phyloP scores from a whole-genome alignment of 495 filamentous ascomycete species.

The Mycothermus thermophilus region DNA sequence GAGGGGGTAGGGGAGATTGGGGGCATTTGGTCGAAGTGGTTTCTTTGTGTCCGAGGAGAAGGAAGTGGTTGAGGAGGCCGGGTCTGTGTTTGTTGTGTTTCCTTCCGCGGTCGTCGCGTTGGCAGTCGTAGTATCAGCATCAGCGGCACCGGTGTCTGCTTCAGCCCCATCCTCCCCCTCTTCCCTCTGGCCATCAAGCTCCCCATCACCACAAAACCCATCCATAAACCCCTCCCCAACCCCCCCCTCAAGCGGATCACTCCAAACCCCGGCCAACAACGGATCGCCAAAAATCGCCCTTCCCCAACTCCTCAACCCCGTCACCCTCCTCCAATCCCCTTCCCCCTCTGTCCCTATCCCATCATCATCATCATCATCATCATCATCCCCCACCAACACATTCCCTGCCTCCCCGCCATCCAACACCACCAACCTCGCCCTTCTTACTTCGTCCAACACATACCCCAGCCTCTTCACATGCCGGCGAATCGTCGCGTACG shows the following conservation, averaged over 20 bases:
- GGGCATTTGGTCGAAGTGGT: not conserved
- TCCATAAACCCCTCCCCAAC: conserved; percentile 48
- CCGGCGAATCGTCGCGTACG: conserved; percentile 25
- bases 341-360: not conserved
- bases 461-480: conserved; percentile 25
- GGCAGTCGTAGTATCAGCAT: not conserved
- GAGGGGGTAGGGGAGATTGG: not conserved
- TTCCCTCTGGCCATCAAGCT: conserved; percentile 2
- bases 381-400: conserved; percentile 15
- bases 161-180: no score
- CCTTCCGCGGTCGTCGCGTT: not conserved
- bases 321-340: not conserved
- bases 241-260: not conserved
- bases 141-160: no score
- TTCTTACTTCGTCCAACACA: conserved; percentile 24
- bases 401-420: conserved; percentile 23
- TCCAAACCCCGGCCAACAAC: not conserved
- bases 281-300: not conserved
- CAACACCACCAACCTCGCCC: conserved; percentile 24
- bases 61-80: conserved; percentile 3
- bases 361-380: not conserved
- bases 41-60: not conserved
- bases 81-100: not conserved
- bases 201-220: conserved; percentile 30
- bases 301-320: not conserved